Base-by-base conservation (phyloP, 208 protist species). In the Crithidia bombi region DNA sequence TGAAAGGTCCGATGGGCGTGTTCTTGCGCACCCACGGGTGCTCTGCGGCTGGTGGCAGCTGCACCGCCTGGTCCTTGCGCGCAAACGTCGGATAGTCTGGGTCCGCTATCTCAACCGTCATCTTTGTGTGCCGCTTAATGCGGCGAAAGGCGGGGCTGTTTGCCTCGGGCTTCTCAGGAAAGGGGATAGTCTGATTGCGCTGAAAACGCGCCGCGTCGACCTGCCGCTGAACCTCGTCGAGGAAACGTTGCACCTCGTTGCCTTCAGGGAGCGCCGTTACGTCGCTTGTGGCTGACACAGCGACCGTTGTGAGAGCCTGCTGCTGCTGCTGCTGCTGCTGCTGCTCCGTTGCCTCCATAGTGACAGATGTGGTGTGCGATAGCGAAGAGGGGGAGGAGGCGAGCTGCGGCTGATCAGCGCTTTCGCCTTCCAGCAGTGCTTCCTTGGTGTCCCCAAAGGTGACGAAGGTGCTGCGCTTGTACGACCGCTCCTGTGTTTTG, bases 11-110 rank as follows among this genome's bases (percentile, higher is more conserved):
- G 28, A 86, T 87, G 4, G 89, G 89, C 5, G 87, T 92, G 59
- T 84, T 69, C 57, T 83, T 78, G 33, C 47, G 47, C 49, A 94
- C 80, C 89, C 91, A 96, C 58, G 91, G 91, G 62, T 96, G 91
- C 68, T 52, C 38, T 15, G 51, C 39, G 17, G 89, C 50, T 2
- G 85, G 85, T 26, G 87, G 89, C 25, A 89, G 67, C 71, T 71
- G 55, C 35, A 90, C 70, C 32, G 71, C 69, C n/a, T 77, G 68
- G 43, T 94, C 87, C 10, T 69, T 75, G 17, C 89, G 87, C 17
- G 50, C 59, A 75, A 91, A 92, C 12, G 58, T 74, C 1, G 87
- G 88, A 65, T 79, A 81, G 54, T 90, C 85, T 1, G 69, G 70
- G 25, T 94, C 81, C 0, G 63, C 71, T 51, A 67, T 58, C 11